phyloP scores from a whole-genome alignment of 768 basidiomycete genomes.

The Sporobolomyces phaffii region DNA sequence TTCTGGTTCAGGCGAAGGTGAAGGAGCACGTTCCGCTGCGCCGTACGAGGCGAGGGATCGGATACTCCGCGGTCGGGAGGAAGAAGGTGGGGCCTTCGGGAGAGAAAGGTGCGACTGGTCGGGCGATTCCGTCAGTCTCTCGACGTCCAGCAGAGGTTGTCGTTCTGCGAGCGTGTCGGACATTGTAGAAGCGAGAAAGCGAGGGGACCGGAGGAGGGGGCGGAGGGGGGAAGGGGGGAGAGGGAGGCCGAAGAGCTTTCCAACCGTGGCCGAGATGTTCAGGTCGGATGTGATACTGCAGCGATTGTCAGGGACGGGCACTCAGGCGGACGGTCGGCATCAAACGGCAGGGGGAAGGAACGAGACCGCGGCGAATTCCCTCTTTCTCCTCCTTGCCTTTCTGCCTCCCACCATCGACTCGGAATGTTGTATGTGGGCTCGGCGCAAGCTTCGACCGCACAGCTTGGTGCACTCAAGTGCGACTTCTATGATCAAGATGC shows the following conservation, averaged over 20 bases:
- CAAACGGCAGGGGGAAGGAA: no score
- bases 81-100: background rate
- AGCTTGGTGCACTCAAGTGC: constrained; percentile 23
- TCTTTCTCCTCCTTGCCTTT: background rate
- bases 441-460: constrained; percentile 23
- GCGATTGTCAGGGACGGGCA: no score
- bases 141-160: background rate
- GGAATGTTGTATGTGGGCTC: constrained; percentile 39
- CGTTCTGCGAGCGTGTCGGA: background rate
- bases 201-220: no score
- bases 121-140: background rate
- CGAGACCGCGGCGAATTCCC: no score
- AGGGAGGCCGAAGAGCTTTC: background rate
- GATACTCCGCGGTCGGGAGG: constrained; percentile 5
- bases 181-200: no score
- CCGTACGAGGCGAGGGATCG: constrained; percentile 25
- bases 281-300: no score
- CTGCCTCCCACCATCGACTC: background rate
- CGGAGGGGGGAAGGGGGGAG: no score
- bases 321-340: no score
- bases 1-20: constrained; percentile 4
- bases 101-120: background rate
- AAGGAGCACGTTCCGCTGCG: background rate
- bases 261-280: no score
- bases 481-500: constrained; percentile 8